Base-by-base conservation (phyloP, 257 asterid species). In the Penstemon barbatus region DNA sequence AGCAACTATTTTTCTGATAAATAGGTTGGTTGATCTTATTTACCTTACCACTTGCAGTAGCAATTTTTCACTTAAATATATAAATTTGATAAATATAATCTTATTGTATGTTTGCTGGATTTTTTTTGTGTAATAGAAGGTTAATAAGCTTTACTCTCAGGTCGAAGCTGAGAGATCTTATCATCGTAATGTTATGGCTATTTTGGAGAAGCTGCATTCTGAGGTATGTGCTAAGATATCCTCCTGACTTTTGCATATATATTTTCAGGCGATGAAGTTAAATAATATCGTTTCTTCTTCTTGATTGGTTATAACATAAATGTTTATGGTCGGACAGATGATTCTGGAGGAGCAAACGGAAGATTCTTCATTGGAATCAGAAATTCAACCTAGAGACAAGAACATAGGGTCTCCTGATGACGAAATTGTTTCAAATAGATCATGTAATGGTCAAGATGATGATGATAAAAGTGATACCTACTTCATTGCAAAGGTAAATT, bases 161-260 rank as follows among this genome's bases (percentile, higher is more conserved):
- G 97, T 92, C 9, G 83, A 85, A 76, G 95, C 97, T 58, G 99
- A 87, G 85, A 87, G 96, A 82, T 84, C 86, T 58, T 93, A 88
- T 79, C 97, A 93, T 78, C 97, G 78, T 71, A 82, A 78, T 67
- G 84, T 80, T 50, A 83, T 88, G 72, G 78, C 91, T 56, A 76
- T 89, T 65, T 76, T 92, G 74, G 98, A 92, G 87, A 92, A 87
- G 86, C 86, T 90, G 64, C 89, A 85, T 65, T 78, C 89, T 15
- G 86, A 92, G 97, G 98, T 92, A 54, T 50, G 70, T 78, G n/a
- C 43, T 48, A 15, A 45, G 65, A 53, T 61, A 52, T 69, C 33
- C 33, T 25, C 12, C 15, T 40, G n/a, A 61, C 53, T 42, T 59
- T 63, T 64, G 45, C 39, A 10, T 51, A 43, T 7, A 60, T 13